Evolutionary conservation across 1,284 basidiomycete species (phyloP), one percentile per base, ranked within the genome.

Genomic region (Trametes pubescens): DNA sequence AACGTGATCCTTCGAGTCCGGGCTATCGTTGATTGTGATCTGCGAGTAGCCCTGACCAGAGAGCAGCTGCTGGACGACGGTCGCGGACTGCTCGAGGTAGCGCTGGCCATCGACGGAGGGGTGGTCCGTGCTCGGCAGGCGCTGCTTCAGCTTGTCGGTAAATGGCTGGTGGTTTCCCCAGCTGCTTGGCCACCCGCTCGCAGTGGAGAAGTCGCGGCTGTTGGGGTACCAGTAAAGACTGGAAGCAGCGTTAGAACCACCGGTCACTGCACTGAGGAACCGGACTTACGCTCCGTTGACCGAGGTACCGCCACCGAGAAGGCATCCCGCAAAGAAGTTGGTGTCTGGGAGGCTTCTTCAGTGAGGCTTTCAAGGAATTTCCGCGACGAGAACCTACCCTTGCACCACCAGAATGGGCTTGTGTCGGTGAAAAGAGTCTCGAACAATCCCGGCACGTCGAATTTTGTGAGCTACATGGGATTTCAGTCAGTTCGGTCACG

Each of bases 351-450:
- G 16, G 26, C 26, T 18, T n/a, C 16, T 44, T 68, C 21, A 63
- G 57, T 14, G 29, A 48, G 14, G 18, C 14, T 13, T 3, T 34
- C 22, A 26, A 8, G 7, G n/a, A n/a, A n/a, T n/a, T n/a, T n/a
- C n/a, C n/a, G n/a, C n/a, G n/a, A n/a, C n/a, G n/a, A n/a, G n/a
- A 38, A 76, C 69, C 29, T 26, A 78, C 82, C 84, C 76, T 85
- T 86, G 75, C 87, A 88, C 87, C 87, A 89, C 81, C 84, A 89
- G 73, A 80, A 88, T 2, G 81, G 77, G 67, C 85, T 82, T 34
- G 76, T 71, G 63, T 86, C 85, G 2, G 81, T 79, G 76, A 89
- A 89, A 83, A 88, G 83, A 18, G 83, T 81, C 74, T 89, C 86
- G 71, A 88, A 88, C 49, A 87, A 70, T 62, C 87, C 87, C 21